phyloP scores from a whole-genome alignment of 164 flowering plant species.

The Liquidambar formosana region DNA sequence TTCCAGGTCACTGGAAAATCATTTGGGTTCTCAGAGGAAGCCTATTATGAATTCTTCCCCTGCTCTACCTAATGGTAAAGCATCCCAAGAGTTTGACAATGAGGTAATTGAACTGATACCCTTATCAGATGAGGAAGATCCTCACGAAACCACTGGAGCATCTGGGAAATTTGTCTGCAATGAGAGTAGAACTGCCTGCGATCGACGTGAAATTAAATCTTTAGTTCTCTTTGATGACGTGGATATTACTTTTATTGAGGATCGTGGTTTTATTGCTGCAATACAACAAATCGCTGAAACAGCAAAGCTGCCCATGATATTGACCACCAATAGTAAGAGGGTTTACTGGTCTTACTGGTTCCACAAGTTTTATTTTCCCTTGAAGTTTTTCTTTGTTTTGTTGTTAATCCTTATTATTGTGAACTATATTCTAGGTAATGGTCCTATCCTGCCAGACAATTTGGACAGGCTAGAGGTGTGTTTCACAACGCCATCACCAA shows the following conservation, averaged over 20 bases:
- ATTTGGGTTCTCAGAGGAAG: slow-evolving; percentile 26
- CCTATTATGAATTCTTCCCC: slow-evolving; percentile 16
- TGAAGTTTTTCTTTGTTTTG: neutral
- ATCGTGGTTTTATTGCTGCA: slow-evolving; percentile 78
- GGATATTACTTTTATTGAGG: slow-evolving; percentile 75
- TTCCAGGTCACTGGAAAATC: slow-evolving; percentile 53
- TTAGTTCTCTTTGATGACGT: slow-evolving; percentile 95
- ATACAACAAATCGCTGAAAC: slow-evolving; percentile 79
- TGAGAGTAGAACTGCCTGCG: slow-evolving; percentile 22
- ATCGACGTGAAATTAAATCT: slow-evolving; percentile 45
- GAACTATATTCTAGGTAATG: slow-evolving; percentile 42
- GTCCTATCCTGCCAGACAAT: slow-evolving; percentile 64
- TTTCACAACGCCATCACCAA: slow-evolving; percentile 58
- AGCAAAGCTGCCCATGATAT: slow-evolving; percentile 86
- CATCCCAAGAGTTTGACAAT: slow-evolving; percentile 25
- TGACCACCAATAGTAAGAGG: slow-evolving; percentile 84
- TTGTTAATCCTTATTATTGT: slow-evolving; percentile 8
- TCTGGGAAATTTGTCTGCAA: slow-evolving; percentile 13
- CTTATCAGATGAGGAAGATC: slow-evolving; percentile 45
- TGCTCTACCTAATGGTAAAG: slow-evolving; percentile 15
- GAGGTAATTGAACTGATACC: slow-evolving; percentile 45
- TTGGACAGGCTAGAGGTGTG: slow-evolving; percentile 59
- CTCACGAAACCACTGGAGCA: slow-evolving; percentile 13
- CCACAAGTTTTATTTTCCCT: slow-evolving; percentile 1
- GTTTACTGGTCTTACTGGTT: slow-evolving; percentile 7